Evolutionary conservation across 1,284 basidiomycete species (phyloP).

Genomic region (Pseudomicrostroma phylloplanum): DNA sequence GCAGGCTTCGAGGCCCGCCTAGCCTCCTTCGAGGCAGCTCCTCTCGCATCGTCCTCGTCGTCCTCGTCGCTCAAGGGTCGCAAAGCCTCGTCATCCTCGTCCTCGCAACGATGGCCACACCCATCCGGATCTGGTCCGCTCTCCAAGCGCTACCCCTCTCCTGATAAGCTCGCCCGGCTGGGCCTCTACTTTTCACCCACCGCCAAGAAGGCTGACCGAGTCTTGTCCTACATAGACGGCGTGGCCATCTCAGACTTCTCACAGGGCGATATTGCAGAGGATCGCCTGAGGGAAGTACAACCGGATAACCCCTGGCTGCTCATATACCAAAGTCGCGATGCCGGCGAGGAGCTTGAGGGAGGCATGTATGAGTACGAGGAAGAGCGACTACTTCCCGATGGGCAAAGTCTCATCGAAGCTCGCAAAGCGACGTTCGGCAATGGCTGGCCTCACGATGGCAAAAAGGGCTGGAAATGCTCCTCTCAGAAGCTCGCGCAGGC

Average conservation of each 20-base stretch:
- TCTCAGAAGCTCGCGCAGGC: slow-evolving; percentile 49
- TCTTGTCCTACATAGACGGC: slow-evolving; percentile 35
- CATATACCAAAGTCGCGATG: slow-evolving; percentile 22
- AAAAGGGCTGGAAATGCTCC: slow-evolving; percentile 49
- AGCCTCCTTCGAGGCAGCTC: slow-evolving; percentile 20
- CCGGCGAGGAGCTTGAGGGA: slow-evolving; percentile 17
- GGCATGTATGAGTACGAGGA: slow-evolving; percentile 22
- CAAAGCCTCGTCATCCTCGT: slow-evolving; percentile 11
- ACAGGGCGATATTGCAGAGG: slow-evolving; percentile 31
- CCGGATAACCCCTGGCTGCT: slow-evolving; percentile 30
- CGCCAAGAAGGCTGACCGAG: slow-evolving; percentile 28
- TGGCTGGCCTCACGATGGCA: slow-evolving; percentile 46
- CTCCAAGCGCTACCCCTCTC: slow-evolving; percentile 26
- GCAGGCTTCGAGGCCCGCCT: slow-evolving; percentile 21
- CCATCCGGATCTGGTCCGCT: slow-evolving; percentile 14
- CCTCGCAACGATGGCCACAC: slow-evolving; percentile 23
- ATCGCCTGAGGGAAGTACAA: slow-evolving; percentile 20
- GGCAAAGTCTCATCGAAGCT: slow-evolving; percentile 34
- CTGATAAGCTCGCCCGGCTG: slow-evolving; percentile 30
- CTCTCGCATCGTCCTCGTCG: slow-evolving; percentile 17
- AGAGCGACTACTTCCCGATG: slow-evolving; percentile 34
- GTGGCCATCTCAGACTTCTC: slow-evolving; percentile 35
- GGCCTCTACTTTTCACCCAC: slow-evolving; percentile 42
- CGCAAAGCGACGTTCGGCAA: slow-evolving; percentile 42
- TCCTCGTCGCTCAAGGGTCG: slow-evolving; percentile 12